Conservation (phyloP, 805 yeast genomes). For the Ogataea methanolica region DNA sequence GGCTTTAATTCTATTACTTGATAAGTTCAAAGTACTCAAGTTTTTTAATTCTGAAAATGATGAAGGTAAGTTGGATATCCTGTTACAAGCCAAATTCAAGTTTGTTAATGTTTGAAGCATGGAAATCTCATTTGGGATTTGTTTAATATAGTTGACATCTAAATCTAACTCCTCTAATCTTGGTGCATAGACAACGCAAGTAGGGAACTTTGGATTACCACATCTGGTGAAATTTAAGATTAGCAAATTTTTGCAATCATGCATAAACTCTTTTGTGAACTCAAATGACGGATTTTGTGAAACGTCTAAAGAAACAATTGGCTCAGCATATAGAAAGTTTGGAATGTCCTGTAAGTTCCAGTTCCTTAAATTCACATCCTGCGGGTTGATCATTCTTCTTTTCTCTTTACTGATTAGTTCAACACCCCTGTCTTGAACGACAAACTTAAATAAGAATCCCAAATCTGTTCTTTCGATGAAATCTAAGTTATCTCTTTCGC, state of each 20-base stretch:
- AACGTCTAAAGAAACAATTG: conserved; percentile 76
- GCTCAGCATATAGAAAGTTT: conserved; percentile 73
- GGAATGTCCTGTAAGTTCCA: conserved; percentile 82
- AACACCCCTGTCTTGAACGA: conserved; percentile 66
- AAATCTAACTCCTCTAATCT: conserved; percentile 64
- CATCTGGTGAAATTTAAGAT: conserved; percentile 66
- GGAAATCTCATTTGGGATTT: conserved; percentile 53
- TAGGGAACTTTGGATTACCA: conserved; percentile 71
- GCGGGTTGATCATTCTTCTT: conserved; percentile 50
- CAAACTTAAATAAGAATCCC: conserved; percentile 76
- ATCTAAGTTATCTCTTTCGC: conserved; percentile 68
- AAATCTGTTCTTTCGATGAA: conserved; percentile 82
- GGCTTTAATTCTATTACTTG: conserved; percentile 65
- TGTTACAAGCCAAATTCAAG: conserved; percentile 72
- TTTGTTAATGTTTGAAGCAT: conserved; percentile 49
- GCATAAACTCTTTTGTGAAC: conserved; percentile 81
- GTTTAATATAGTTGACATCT: conserved; percentile 71
- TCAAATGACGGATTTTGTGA: conserved; percentile 83
- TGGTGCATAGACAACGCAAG: conserved; percentile 64
- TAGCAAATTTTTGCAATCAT: conserved; percentile 65
- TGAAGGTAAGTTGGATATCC: conserved; percentile 57
- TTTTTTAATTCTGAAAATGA: conserved; percentile 51
- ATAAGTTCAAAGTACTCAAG: conserved; percentile 60
- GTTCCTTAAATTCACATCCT: conserved; percentile 67
- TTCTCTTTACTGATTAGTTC: conserved; percentile 29